Evolutionary conservation across 2,329 filamentous ascomycete species (phyloP).

Genomic region (Pezicula carpinea): DNA sequence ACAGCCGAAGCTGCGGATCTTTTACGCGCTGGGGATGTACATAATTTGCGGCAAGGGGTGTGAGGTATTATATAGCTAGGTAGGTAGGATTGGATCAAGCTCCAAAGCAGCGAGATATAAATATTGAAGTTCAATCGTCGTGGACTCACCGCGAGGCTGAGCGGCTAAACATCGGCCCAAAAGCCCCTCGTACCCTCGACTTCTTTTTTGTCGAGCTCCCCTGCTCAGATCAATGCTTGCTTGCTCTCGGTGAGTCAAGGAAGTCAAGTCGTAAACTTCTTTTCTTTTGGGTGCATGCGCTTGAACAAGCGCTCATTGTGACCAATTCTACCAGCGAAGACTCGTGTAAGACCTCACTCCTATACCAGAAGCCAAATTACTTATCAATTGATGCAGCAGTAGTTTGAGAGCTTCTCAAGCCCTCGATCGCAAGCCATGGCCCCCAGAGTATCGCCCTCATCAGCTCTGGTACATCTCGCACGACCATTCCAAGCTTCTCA

Average conservation of each 20-base stretch:
- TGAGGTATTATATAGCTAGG: neutral
- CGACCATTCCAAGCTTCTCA: conserved; percentile 18
- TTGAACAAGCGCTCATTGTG: neutral
- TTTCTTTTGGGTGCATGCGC: neutral
- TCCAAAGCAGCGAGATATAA: no score
- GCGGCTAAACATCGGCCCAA: no score
- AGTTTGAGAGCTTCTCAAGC: neutral
- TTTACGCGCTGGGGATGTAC: conserved; percentile 20
- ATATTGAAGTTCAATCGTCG: no score
- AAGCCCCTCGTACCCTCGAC: no score
- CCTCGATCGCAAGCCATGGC: conserved; percentile 20
- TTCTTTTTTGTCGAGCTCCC: no score
- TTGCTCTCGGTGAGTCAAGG: neutral
- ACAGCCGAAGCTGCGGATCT: conserved; percentile 26
- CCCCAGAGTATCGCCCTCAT: conserved; percentile 16
- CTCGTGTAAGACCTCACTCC: neutral
- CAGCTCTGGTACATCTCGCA: conserved; percentile 19
- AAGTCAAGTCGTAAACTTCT: neutral
- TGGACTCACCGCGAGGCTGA: no score
- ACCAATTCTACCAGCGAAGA: neutral
- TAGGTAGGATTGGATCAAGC: neutral
- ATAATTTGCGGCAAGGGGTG: conserved; percentile 14
- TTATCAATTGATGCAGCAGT: neutral
- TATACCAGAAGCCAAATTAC: neutral
- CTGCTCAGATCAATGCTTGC: neutral